phyloP scores from a whole-genome alignment of 371 early-diverging fungal genomes.

The Syncephalastrum monosporum region DNA sequence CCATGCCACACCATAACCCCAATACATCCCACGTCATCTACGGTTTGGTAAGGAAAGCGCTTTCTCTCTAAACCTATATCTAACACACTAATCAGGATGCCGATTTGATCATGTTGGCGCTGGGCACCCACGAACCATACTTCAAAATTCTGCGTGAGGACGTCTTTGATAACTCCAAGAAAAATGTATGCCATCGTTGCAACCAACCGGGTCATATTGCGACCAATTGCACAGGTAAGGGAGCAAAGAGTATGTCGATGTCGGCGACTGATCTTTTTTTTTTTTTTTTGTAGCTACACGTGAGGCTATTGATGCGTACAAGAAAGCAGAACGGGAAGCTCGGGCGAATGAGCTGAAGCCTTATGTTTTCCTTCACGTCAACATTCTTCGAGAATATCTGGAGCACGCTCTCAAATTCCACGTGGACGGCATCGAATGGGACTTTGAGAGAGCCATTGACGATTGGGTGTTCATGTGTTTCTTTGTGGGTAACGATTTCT shows the following conservation, averaged over 20 bases:
- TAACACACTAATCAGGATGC: constrained; percentile 76
- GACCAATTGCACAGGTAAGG: constrained; percentile 71
- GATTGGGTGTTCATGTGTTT: constrained; percentile 99
- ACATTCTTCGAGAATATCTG: constrained; percentile 91
- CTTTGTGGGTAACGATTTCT: constrained; percentile 99
- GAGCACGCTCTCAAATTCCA: constrained; percentile 78
- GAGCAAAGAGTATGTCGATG: not conserved
- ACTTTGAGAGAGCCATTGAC: constrained; percentile 93
- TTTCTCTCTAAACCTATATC: not conserved
- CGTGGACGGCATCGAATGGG: constrained; percentile 67
- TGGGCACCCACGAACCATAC: constrained; percentile 98
- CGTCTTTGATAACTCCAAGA: constrained; percentile 72
- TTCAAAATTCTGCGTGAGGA: constrained; percentile 98
- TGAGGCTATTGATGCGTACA: constrained; percentile 12
- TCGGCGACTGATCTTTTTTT: constrained; percentile 2
- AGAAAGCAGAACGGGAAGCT: constrained; percentile 48
- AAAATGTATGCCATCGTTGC: constrained; percentile 74
- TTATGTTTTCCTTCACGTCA: constrained; percentile 88
- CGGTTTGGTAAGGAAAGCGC: constrained; percentile 65
- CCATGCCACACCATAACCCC: constrained; percentile 77
- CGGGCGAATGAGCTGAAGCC: constrained; percentile 72
- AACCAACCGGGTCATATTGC: constrained; percentile 83
- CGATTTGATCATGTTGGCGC: constrained; percentile 98
- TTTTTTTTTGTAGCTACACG: constrained; percentile 6
- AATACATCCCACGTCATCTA: constrained; percentile 95